A percentile compares a stretch with the other conserved stretches of the same genome.
These are phyloP conservation scores for Phaeosphaeria sp. DNA, from an alignment of 2,329 filamentous ascomycete genomes.

Conservation along the genomic window DNA sequence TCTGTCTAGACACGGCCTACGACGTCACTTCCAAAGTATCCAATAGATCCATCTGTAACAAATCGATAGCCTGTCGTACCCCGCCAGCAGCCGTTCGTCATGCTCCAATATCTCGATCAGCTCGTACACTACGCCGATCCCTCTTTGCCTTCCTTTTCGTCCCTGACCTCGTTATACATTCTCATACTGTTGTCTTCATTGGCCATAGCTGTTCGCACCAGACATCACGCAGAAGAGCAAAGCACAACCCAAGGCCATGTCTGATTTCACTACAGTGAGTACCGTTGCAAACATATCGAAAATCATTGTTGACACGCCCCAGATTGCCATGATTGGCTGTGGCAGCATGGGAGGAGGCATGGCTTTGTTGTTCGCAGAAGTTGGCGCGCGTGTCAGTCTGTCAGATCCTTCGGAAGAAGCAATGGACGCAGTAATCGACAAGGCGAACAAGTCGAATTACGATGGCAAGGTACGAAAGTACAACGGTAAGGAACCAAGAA, in stretches of 20 bases:
- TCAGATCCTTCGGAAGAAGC: conserved; percentile 60
- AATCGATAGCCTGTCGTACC: neutral
- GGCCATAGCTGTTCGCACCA: conserved; percentile 32
- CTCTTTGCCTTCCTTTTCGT: conserved; percentile 38
- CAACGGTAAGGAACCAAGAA: conserved; percentile 30
- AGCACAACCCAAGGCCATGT: conserved; percentile 17
- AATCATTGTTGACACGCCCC: conserved; percentile 7
- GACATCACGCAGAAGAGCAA: conserved; percentile 16
- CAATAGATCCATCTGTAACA: conserved; percentile 1
- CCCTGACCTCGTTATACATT: conserved; percentile 37
- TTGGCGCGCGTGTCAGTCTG: conserved; percentile 62
- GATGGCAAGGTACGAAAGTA: conserved; percentile 49
- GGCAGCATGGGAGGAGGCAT: conserved; percentile 68
- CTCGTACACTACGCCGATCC: conserved; percentile 40
- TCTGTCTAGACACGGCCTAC: neutral
- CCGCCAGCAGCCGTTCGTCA: conserved; percentile 8
- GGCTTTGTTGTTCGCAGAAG: conserved; percentile 65
- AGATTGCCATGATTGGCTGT: conserved; percentile 65
- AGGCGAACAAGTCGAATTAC: conserved; percentile 51
- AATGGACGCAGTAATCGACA: conserved; percentile 54
- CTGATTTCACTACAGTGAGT: conserved; percentile 36
- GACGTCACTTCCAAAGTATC: conserved; percentile 19
- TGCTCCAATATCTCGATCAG: conserved; percentile 37
- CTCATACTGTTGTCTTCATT: conserved; percentile 32
- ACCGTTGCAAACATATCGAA: neutral